These are phyloP conservation scores for Podaxis sp. DNA, from an alignment of 768 basidiomycete species.

Conservation along the genomic window DNA sequence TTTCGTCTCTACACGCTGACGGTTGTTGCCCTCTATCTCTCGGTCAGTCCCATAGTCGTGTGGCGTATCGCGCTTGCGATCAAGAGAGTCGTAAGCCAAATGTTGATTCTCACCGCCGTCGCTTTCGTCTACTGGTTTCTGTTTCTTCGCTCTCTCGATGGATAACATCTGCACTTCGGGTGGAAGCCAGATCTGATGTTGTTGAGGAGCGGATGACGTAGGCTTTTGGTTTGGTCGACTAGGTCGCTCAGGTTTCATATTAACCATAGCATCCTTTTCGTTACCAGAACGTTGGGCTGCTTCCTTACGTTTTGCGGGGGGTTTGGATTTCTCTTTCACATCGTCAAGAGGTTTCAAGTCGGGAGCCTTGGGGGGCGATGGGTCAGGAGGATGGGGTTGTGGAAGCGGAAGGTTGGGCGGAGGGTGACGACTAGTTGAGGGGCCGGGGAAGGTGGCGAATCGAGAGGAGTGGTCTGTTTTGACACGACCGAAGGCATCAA, in stretches of 20 bases:
- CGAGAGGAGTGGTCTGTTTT: slow-evolving; percentile 2
- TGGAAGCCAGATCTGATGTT: slow-evolving; percentile 4
- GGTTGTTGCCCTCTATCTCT: background rate
- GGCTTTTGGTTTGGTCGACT: slow-evolving; percentile 5
- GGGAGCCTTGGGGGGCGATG: background rate
- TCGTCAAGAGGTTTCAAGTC: slow-evolving; percentile 1
- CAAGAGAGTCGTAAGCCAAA: background rate
- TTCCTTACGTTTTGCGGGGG: background rate
- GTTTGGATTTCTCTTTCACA: slow-evolving; percentile 1
- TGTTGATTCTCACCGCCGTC: background rate
- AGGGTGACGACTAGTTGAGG: background rate
- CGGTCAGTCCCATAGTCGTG: background rate
- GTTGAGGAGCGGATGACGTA: background rate
- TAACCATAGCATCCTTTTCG: background rate
- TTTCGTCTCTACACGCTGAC: slow-evolving; percentile 6
- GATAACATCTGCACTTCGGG: background rate
- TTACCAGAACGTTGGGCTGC: background rate
- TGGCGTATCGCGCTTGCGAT: background rate
- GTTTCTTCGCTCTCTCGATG: slow-evolving; percentile 9
- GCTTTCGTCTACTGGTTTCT: slow-evolving; percentile 1
- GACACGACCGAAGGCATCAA: slow-evolving; percentile 1
- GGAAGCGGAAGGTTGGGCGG: background rate
- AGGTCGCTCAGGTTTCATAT: slow-evolving; percentile 2
- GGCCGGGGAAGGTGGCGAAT: slow-evolving; percentile 4
- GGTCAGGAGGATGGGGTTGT: background rate